These are phyloP conservation scores for Tylopilus subfusipes DNA, from an alignment of 768 basidiomycete species.

Conservation along the genomic window DNA sequence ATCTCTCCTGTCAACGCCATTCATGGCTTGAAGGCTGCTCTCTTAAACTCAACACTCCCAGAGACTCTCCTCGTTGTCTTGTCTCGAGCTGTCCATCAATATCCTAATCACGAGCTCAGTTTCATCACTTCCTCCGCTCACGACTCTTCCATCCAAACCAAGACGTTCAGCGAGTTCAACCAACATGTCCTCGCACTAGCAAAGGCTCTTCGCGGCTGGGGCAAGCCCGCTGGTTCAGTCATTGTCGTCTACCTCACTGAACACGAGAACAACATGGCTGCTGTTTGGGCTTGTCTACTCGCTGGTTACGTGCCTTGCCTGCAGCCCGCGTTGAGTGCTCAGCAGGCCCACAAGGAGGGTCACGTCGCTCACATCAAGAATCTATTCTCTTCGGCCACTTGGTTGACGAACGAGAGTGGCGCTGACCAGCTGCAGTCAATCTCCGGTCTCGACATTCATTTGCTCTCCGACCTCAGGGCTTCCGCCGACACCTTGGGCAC, in stretches of 20 bases:
- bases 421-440: slow-evolving; percentile 25
- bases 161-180: slow-evolving; percentile 21
- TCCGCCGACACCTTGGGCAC: slow-evolving; percentile 4
- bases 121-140: slow-evolving; percentile 30
- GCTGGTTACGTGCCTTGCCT: slow-evolving; percentile 32
- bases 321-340: slow-evolving; percentile 33
- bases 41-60: slow-evolving; percentile 6
- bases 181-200: slow-evolving; percentile 18
- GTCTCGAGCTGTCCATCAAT: slow-evolving; percentile 17
- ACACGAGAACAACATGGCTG: slow-evolving; percentile 34
- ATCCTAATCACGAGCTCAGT: slow-evolving; percentile 24
- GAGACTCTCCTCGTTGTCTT: slow-evolving; percentile 24
- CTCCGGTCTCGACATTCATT: slow-evolving; percentile 23
- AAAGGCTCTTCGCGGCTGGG: slow-evolving; percentile 22
- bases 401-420: slow-evolving; percentile 30
- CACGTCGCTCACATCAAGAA: slow-evolving; percentile 30
- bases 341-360: slow-evolving; percentile 30
- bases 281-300: slow-evolving; percentile 30
- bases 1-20: slow-evolving; percentile 7
- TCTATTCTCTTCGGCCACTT: slow-evolving; percentile 29
- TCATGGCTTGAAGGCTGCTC: slow-evolving; percentile 13
- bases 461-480: slow-evolving; percentile 22
- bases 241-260: slow-evolving; percentile 30
- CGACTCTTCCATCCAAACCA: slow-evolving; percentile 28
- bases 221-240: slow-evolving; percentile 25